Base-by-base conservation (phyloP, 2,329 filamentous ascomycete species). In the Elsinoe ampelina region DNA sequence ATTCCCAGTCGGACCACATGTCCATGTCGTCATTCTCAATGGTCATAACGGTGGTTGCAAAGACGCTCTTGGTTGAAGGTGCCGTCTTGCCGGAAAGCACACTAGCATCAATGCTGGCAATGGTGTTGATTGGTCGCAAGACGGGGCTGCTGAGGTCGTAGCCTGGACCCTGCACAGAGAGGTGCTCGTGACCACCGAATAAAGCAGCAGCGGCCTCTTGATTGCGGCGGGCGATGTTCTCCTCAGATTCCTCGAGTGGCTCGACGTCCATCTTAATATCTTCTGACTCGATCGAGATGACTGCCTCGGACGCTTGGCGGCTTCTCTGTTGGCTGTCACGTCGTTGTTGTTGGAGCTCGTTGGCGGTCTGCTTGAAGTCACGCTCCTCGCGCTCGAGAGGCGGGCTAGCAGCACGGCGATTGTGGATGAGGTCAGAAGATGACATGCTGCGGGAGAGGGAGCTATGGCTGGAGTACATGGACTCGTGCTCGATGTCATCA, bases 301-400 rank as follows among this genome's bases (percentile, higher is more conserved):
- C 62, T 13, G 62, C 59, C 42, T 60, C 58, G 57, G 66, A 57
- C 57, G 60, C 57, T 66, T 68, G 43, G 67, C 72, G 35, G 68
- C 70, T 61, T 36, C 68, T 65, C 57, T 70, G 70, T 54, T 74
- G 72, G 58, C 67, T 67, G 63, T 69, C 66, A 66, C 73, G 57
- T 63, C 72, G 63, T 65, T 69, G 61, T 66, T 77, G 68, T 79
- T 82, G 88, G 64, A 97, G 81, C 50, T 86, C 89, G 63, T 89
- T 88, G 13, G 93, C 93, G 1, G 91, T 97, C 72, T 95, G 89
- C 5, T 92, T 96, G 68, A 98, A 98, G 71, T 97, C 93, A 67
- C 87, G 88, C 76, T 97, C 92, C 64, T 97, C 92, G 65, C 87
- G 89, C 73, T 97, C 92, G 36, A 97, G 78, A 13, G 90, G 89